These are phyloP conservation scores for Lactarius tabidus DNA, from an alignment of 768 basidiomycete genomes.

Conservation along the genomic window DNA sequence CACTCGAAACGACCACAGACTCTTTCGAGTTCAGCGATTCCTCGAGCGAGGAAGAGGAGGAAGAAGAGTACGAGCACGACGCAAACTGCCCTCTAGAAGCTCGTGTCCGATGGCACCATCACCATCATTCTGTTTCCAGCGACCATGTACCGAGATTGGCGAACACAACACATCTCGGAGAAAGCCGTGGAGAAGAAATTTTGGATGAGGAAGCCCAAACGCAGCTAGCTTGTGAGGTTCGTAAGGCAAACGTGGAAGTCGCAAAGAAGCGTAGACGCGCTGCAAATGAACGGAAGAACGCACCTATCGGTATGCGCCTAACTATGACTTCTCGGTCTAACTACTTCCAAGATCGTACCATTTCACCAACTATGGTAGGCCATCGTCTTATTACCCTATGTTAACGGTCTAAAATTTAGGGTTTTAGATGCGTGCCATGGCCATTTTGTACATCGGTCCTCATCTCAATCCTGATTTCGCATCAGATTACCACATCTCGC, in stretches of 20 bases:
- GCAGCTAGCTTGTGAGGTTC: slow-evolving; percentile 21
- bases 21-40: slow-evolving; percentile 7
- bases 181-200: not conserved
- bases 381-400: slow-evolving; percentile 31
- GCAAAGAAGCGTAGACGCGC: slow-evolving; percentile 22
- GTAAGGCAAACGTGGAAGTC: slow-evolving; percentile 22
- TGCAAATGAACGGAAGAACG: slow-evolving; percentile 29
- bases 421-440: slow-evolving; percentile 96
- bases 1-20: not conserved
- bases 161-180: not conserved
- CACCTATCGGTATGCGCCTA: slow-evolving; percentile 76
- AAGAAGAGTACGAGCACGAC: slow-evolving; percentile 37
- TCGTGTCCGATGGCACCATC: slow-evolving; percentile 43
- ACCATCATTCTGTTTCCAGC: slow-evolving; percentile 10
- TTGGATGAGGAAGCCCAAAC: slow-evolving; percentile 17
- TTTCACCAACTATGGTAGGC: slow-evolving; percentile 94
- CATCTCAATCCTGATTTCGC: slow-evolving; percentile 91
- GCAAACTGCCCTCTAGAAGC: slow-evolving; percentile 74
- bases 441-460: slow-evolving; percentile 93
- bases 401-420: slow-evolving; percentile 5
- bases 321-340: slow-evolving; percentile 95
- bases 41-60: slow-evolving; percentile 38
- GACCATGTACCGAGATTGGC: not conserved
- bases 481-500: slow-evolving; percentile 94
- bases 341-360: slow-evolving; percentile 89